A percentile compares a stretch with the other conserved stretches of the same genome.
These are phyloP conservation scores for Scedosporium dehoogii DNA, from an alignment of 2,329 filamentous ascomycete genomes.

Conservation along the genomic window DNA sequence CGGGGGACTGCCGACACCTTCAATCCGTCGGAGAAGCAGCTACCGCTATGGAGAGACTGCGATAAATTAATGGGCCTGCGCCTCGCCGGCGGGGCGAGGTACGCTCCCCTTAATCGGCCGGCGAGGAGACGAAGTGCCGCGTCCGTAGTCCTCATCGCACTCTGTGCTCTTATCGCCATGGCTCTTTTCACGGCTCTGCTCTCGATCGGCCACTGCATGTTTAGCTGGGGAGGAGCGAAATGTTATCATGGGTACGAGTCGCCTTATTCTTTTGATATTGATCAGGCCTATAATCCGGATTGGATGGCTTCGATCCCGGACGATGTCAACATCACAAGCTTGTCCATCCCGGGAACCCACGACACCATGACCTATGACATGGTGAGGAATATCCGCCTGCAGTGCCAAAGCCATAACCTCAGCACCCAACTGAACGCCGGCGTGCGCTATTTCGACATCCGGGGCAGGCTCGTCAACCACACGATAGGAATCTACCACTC, in stretches of 20 bases:
- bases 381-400: constrained; percentile 20
- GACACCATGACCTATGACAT: constrained; percentile 41
- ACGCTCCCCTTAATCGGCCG: neutral
- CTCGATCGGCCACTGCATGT: constrained; percentile 15
- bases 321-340: constrained; percentile 26
- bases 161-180: constrained; percentile 12
- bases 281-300: constrained; percentile 18
- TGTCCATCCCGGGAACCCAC: constrained; percentile 43
- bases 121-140: neutral
- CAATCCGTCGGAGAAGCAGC: neutral
- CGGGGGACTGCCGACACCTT: neutral
- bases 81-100: neutral
- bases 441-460: constrained; percentile 39
- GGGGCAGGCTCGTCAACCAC: constrained; percentile 31
- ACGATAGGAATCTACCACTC: constrained; percentile 38
- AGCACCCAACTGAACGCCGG: constrained; percentile 33
- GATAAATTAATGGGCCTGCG: neutral
- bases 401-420: constrained; percentile 39
- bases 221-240: constrained; percentile 11
- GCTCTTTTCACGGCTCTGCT: constrained; percentile 16
- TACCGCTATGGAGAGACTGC: neutral
- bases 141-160: constrained; percentile 9
- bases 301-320: constrained; percentile 37
- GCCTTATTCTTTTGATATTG: constrained; percentile 32
- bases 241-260: constrained; percentile 24